A percentile compares a stretch with the other conserved stretches of the same genome.
These are phyloP conservation scores for Amanita phalloides DNA, from an alignment of 768 basidiomycete genomes.

Conservation along the genomic window DNA sequence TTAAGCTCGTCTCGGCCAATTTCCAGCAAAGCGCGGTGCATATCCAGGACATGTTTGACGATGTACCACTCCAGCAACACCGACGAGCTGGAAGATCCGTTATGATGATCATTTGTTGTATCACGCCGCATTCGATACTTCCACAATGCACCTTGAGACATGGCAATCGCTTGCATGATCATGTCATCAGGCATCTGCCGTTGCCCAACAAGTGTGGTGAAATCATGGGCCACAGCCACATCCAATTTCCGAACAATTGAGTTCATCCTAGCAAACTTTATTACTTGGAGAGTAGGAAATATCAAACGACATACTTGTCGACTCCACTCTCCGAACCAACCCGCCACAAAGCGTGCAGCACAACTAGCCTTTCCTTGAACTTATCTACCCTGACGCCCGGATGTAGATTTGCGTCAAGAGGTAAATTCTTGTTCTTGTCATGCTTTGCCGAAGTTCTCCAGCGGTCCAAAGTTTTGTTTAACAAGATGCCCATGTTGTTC, in stretches of 20 bases:
- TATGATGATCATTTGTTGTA: constrained; percentile 14
- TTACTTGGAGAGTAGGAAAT: not conserved
- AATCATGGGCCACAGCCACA: constrained; percentile 39
- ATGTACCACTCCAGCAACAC: constrained; percentile 52
- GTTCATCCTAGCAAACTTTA: constrained; percentile 30
- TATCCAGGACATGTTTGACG: constrained; percentile 53
- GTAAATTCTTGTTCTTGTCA: constrained; percentile 22
- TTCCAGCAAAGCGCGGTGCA: constrained; percentile 54
- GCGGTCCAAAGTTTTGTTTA: constrained; percentile 55
- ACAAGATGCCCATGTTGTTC: constrained; percentile 71
- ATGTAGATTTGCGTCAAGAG: constrained; percentile 23
- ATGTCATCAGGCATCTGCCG: constrained; percentile 66
- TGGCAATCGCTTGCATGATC: constrained; percentile 62
- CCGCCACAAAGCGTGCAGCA: constrained; percentile 71
- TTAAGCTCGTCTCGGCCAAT: constrained; percentile 55
- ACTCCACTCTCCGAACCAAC: constrained; percentile 38
- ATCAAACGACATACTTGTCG: constrained; percentile 38
- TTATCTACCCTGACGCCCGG: constrained; percentile 45
- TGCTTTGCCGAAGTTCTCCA: constrained; percentile 36
- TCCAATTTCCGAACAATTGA: constrained; percentile 35
- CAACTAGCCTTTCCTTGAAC: constrained; percentile 67
- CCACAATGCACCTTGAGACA: constrained; percentile 78
- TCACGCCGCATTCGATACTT: constrained; percentile 69
- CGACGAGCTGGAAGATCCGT: constrained; percentile 21
- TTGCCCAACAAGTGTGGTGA: constrained; percentile 50